These are phyloP conservation scores for Alternaria tenuissima DNA, from an alignment of 2,329 filamentous ascomycete species.

Conservation along the genomic window DNA sequence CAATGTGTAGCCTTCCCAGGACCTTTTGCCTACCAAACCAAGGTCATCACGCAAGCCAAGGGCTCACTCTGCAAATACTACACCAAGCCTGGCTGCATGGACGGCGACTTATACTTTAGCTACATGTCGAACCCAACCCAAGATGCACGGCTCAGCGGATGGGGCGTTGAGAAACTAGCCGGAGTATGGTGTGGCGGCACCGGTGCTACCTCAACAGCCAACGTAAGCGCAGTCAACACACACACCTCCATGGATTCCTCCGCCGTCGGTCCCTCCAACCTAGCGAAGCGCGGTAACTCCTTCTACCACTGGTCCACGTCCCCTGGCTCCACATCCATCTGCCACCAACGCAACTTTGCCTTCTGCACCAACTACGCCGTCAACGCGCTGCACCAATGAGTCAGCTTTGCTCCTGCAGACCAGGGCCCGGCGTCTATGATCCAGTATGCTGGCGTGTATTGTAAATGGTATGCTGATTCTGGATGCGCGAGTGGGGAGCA, in stretches of 20 bases:
- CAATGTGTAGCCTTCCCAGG: neutral
- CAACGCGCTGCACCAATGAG: slow-evolving; percentile 3
- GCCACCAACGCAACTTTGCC: neutral
- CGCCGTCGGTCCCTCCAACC: too few species aligned
- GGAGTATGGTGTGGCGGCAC: neutral
- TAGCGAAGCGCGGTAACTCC: neutral
- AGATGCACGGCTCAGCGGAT: neutral
- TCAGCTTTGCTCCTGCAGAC: slow-evolving; percentile 2
- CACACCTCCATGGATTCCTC: too few species aligned
- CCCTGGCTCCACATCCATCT: neutral
- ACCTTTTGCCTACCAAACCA: neutral
- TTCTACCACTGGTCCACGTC: neutral
- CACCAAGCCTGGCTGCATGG: slow-evolving; percentile 3
- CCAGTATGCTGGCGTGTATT: neutral
- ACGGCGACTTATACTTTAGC: neutral
- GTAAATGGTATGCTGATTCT: slow-evolving; percentile 6
- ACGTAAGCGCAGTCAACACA: neutral
- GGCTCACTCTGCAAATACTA: slow-evolving; percentile 3
- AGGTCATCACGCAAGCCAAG: neutral
- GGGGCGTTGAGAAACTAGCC: neutral
- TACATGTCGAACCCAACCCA: neutral
- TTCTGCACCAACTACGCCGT: slow-evolving; percentile 5
- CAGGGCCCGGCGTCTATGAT: neutral
- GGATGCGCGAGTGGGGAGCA: neutral
- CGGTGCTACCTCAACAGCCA: neutral